Evolutionary conservation across 2,329 filamentous ascomycete species (phyloP), one percentile per base, ranked within the genome.

Genomic region (Cladosporium sp.): DNA sequence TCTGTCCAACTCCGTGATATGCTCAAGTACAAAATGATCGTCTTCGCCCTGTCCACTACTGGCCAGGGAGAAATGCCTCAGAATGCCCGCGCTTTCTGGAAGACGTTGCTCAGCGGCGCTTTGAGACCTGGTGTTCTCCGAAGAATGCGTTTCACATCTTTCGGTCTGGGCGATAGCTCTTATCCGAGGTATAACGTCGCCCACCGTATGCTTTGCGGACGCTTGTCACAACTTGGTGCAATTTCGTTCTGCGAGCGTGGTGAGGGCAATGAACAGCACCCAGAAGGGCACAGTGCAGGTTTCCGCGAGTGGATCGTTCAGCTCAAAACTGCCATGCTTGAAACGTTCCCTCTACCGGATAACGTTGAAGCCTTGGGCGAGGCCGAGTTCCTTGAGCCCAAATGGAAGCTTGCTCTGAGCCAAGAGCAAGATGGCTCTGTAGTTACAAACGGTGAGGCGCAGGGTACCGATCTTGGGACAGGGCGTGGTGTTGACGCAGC

Each of bases 121-220:
- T 78, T 98, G 28, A 81, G 85, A 10, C 77, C 83, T 3, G 81
- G 79, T 13, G 91, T 85, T 61, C 74, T 98, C 37, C 66, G 74
- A 35, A 77, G 79, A 33, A 73, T 95, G 56, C 78, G 75, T 1
- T 97, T 95, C 70, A 85, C 88, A 3, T 87, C 85, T 0, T 95
- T 97, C 74, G 93, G 93, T 0, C 78, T 97, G 1, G 93, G 93
- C 0, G 93, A 98, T 70, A 95, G 87, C 64, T 95, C 91, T 1
- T 98, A 98, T 76, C 79, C 86, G 52, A 92, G 95, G 85, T 93
- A 75, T 59, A 98, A 98, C 72, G 95, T 89, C 82, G 90, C 92
- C 14, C 87, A 87, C 43, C 82, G 90, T 46, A 95, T 96, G 70
- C 76, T 98, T 43, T 83, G 90, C 63, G 92, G 90, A 61, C 83